Evolutionary conservation across 78 protist genomes (phyloP).

Genomic region (slime mould (Dictyostelium discoideum)): dicty_2.7 NC_007091.3:1576501-1577000

Average conservation of each 20-base stretch:
- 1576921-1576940: slow-evolving; percentile 32
- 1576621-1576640: neutral
- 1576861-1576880: slow-evolving; percentile 39
- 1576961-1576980: slow-evolving; percentile 25
- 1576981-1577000: slow-evolving; percentile 38
- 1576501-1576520: neutral
- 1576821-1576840: neutral
- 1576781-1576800: slow-evolving; percentile 67
- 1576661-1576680: neutral
- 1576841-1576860: slow-evolving; percentile 37
- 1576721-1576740: slow-evolving; percentile 5
- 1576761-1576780: neutral
- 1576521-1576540: neutral
- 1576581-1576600: neutral
- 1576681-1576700: slow-evolving; percentile 7
- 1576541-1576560: neutral
- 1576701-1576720: slow-evolving; percentile 19
- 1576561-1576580: slow-evolving; percentile 1
- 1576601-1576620: neutral
- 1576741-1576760: slow-evolving; percentile 40
- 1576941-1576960: slow-evolving; percentile 32
- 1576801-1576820: slow-evolving; percentile 62
- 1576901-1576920: slow-evolving; percentile 25
- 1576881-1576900: slow-evolving; percentile 25
- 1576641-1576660: neutral